A percentile compares a stretch with the other conserved stretches of the same genome.
phyloP scores from a whole-genome alignment of 2,329 filamentous ascomycete species.

The Aspergillus niger region DNA sequence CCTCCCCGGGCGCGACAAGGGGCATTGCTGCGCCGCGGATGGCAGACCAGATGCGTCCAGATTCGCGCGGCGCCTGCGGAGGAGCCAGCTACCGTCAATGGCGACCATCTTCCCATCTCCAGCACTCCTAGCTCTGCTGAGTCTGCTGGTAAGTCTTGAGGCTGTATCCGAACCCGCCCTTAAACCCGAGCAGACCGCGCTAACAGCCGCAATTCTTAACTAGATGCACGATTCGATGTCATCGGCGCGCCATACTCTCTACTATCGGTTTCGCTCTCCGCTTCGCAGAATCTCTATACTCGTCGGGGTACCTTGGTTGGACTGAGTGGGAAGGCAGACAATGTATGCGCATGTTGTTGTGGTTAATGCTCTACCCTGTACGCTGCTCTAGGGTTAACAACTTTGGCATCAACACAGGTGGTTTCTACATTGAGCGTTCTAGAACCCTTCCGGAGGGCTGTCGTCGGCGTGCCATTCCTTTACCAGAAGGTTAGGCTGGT shows the following conservation, averaged over 20 bases:
- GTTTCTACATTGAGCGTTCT: slow-evolving; percentile 87
- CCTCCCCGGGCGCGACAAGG: slow-evolving; percentile 28
- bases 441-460: slow-evolving; percentile 76
- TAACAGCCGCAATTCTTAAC: slow-evolving; percentile 18
- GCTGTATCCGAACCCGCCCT: no score
- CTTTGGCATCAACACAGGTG: slow-evolving; percentile 55
- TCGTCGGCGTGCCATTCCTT: slow-evolving; percentile 87
- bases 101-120: slow-evolving; percentile 40
- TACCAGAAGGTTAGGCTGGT: slow-evolving; percentile 66
- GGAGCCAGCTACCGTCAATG: slow-evolving; percentile 39
- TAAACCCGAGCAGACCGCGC: neutral
- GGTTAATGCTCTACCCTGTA: neutral
- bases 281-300: slow-evolving; percentile 91
- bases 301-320: slow-evolving; percentile 87
- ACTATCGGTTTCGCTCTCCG: slow-evolving; percentile 87
- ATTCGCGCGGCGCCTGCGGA: slow-evolving; percentile 48
- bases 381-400: slow-evolving; percentile 5
- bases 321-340: slow-evolving; percentile 85
- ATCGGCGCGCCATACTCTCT: slow-evolving; percentile 90
- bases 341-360: slow-evolving; percentile 58
- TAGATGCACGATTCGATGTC: slow-evolving; percentile 94
- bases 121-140: slow-evolving; percentile 42
- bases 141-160: slow-evolving; percentile 41
- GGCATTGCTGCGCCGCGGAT: slow-evolving; percentile 23
- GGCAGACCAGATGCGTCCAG: slow-evolving; percentile 42